Base-by-base conservation (phyloP, 306 rosid genomes). In the Begonia fuchsioides region DNA sequence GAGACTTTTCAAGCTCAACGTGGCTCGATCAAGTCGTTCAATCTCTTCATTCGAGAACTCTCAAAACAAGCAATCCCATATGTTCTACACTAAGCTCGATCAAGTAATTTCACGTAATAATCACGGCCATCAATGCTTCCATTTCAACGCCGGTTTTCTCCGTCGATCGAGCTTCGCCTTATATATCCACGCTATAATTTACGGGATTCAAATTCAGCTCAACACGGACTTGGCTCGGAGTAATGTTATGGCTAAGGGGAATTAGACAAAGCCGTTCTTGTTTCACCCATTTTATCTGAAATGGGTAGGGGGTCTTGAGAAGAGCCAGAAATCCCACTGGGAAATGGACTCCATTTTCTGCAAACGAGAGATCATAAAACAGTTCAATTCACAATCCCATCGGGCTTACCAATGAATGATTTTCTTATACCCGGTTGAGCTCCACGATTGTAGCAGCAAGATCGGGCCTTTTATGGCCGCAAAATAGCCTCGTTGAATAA, bases 281-380 rank as follows among this genome's bases (percentile, higher is more conserved):
- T 66, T 62, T 62, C 76, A 38, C 39, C 51, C 9, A 2, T 52
- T 55, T 53, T 61, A 41, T 12, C 68, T 55, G 79, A 55, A 38
- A 32, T 38, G 17, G 19, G 11, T 13, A 60, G 54, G 8, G 71
- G 43, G 54, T 75, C 71, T 43, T 64, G 50, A 50, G 50, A 65
- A 52, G 86, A 66, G 58, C 75, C 63, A 44, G 78, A 60, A 56
- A 60, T 70, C 26, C 63, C 70, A 65, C 43, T 47, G 3, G 72
- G 43, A 17, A 82, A 75, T 68, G 72, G 82, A 69, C 59, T 76
- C 93, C 95, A 88, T 74, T 72, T 88, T 93, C 96, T 88, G 70
- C 58, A 66, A 61, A n/a, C n/a, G n/a, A 54, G 57, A 49, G 45
- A 41, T 11, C 45, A 41, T n/a, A 10, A 16, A 12, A 38, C 18